Evolutionary conservation across 306 rosid species (phyloP), one percentile per base, ranked within the genome.

Genomic region (Vicia villosa): DNA sequence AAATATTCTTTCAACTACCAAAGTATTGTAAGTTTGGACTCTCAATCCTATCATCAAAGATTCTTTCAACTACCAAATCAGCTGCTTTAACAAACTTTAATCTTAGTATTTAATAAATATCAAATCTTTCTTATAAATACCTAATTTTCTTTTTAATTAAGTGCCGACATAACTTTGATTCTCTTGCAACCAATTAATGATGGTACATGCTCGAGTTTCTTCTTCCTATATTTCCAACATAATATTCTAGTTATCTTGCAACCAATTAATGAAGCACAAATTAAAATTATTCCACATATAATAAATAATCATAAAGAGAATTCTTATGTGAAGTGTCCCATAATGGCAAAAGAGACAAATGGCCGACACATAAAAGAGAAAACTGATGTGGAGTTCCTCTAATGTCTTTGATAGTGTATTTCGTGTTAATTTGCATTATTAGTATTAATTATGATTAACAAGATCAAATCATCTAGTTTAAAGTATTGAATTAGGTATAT

Each of bases 321-420:
- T 16, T 36, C 8, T 5, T 66, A 38, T 66, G 45, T 60, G 55
- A n/a, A 66, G 54, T 70, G 79, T 65, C 45, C 40, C 11, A 63
- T n/a, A 65, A 70, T 66, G 80, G 80, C 70, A 59, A 67, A 77
- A 59, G 49, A 21, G 75, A 80, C 87, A 83, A 84, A 86, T 77
- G 90, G 86, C 90, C 89, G 90, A 85, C 90, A 85, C 68, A 32
- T 63, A 43, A 76, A 85, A 85, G 78, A 41, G 78, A 67, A 68
- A 58, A 74, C 69, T 64, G 84, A 82, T 51, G 79, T 75, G 92
- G 87, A 80, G 75, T 47, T 62, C 59, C 85, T 79, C 73, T 54
- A 62, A 67, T 70, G 84, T 83, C 74, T 45, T 81, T 81, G 56
- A 67, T 80, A 77, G 86, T 83, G 68, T 65, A 22, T 77, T 73